Base-by-base conservation (phyloP, 768 basidiomycete genomes). In the Psilocybe subaeruginosa region DNA sequence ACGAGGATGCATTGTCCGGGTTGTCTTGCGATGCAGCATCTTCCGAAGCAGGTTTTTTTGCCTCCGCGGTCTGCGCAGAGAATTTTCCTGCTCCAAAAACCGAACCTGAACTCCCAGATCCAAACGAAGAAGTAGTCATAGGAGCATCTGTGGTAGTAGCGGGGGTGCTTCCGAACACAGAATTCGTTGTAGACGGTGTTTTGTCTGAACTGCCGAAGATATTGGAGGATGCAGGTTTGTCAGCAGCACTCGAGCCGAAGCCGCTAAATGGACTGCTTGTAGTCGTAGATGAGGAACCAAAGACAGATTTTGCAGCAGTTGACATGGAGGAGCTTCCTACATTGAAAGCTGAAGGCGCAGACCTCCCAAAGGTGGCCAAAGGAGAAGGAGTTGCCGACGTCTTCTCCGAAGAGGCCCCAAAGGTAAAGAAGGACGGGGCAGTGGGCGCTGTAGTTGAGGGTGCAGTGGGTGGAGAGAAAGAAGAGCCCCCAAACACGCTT, bases 1-100 rank as follows among this genome's bases (percentile, higher is more conserved):
- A 51, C 2, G 66, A 61, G 16, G 64, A 64, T 29, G 39, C 64
- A 4, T 61, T 54, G 52, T 67, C 69, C 2, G 63, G 59, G 35
- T 39, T 63, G 29, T 60, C 58, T 62, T 67, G 64, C 8, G 47
- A 50, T 39, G 63, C 58, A 57, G 45, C 45, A 9, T 58, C 66
- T 29, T 68, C 66, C 33, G 49, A 56, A 9, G 66, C 59, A 37
- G 63, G 57, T 6, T 62, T 31, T 35, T 27, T 33, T n/a, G 33
- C 50, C 17, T 35, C 37, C 3, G 63, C 33, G 8, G 60, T n/a
- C 27, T 51, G 43, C 8, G 61, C 30, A 37, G 64, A 62, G 0
- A 55, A 9, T 17, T 49, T 35, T 19, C 33, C 58, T n/a, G 50
- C 62, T 19, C 49, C 54, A 16, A 45, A 46, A n/a, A 33, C 30